These are phyloP conservation scores for Dendrobium officinale DNA, from an alignment of 106 monocot genomes.

Conservation along the genomic window DNA sequence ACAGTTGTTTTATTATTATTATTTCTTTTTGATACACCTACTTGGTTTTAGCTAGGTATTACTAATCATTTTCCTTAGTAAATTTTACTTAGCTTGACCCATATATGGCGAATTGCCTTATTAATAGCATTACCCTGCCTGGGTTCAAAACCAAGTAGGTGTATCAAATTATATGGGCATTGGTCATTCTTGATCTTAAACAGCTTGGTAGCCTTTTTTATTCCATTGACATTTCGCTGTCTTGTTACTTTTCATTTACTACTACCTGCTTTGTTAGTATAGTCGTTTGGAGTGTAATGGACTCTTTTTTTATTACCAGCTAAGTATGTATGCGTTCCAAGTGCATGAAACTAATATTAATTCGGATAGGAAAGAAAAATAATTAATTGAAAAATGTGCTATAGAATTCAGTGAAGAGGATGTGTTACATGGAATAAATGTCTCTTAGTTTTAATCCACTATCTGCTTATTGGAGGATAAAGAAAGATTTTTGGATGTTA, in stretches of 20 bases:
- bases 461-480: too few relatives aligned
- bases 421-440: too few relatives aligned
- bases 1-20: not conserved
- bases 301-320: too few relatives aligned
- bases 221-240: not conserved
- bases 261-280: not conserved
- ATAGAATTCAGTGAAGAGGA: too few relatives aligned
- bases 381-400: too few relatives aligned
- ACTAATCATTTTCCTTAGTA: not conserved
- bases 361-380: too few relatives aligned
- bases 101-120: not conserved
- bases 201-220: not conserved
- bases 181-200: not conserved
- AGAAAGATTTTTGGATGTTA: too few relatives aligned
- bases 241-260: not conserved
- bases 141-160: not conserved
- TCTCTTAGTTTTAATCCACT: too few relatives aligned
- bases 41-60: not conserved
- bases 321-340: too few relatives aligned
- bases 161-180: not conserved
- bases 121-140: not conserved
- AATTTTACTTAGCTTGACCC: not conserved
- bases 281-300: not conserved
- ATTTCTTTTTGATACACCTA: not conserved
- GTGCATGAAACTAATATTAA: too few relatives aligned